Conservation (phyloP, 208 protist species). For the Trypanosoma cruzi region DNA sequence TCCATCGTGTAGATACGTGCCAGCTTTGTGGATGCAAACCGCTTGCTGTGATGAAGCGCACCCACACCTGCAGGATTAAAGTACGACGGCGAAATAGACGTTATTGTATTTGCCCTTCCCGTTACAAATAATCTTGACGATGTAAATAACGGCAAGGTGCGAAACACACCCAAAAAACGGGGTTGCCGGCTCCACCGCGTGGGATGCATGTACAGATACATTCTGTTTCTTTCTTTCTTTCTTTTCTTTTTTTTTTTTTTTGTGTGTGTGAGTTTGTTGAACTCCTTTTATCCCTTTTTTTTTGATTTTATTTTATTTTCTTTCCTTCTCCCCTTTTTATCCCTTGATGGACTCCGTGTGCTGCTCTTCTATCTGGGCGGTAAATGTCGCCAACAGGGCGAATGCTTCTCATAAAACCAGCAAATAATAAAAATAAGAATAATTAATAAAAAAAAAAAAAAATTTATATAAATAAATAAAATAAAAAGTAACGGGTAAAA, state of each 20-base stretch:
- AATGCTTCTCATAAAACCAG: too few species aligned
- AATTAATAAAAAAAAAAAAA: too few species aligned
- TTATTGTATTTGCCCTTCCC: neutral
- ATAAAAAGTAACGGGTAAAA: too few species aligned
- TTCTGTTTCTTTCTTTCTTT: neutral
- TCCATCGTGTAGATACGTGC: conserved; percentile 32
- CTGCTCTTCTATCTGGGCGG: neutral
- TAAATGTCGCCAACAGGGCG: neutral
- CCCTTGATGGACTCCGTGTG: too few species aligned
- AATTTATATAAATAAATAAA: too few species aligned
- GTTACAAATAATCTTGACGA: neutral
- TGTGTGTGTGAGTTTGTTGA: neutral
- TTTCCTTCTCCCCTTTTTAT: too few species aligned
- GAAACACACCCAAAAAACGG: conserved; percentile 1
- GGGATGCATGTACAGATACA: conserved; percentile 14
- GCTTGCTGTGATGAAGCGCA: neutral
- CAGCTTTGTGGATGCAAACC: conserved; percentile 26
- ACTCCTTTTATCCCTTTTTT: neutral
- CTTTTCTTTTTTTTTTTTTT: conserved; percentile 9
- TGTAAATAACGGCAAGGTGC: neutral
- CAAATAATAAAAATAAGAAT: too few species aligned
- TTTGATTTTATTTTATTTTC: neutral
- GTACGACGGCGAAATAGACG: neutral
- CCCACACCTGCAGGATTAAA: neutral
- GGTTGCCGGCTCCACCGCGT: conserved; percentile 2